Percentiles rank a stretch among this genome's conserved stretches.
These are phyloP conservation scores for Saccharomycopsis synnaedendra DNA, from an alignment of 805 yeast genomes.

Conservation along the genomic window DNA sequence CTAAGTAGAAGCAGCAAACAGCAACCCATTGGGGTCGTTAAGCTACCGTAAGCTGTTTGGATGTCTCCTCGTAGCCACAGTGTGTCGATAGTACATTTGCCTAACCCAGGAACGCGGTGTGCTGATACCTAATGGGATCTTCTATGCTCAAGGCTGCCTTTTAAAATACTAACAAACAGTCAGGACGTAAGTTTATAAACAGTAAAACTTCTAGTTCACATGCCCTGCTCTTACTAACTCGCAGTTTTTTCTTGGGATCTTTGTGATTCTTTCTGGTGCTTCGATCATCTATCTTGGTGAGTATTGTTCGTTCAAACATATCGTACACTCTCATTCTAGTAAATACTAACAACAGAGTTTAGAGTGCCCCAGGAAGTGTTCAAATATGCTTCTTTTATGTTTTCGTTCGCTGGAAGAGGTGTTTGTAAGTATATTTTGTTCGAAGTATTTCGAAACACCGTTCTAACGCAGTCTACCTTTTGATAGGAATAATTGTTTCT, in stretches of 20 bases:
- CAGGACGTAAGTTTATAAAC: too few relatives aligned
- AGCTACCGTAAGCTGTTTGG: too few relatives aligned
- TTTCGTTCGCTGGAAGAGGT: constrained; percentile 52
- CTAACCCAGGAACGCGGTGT: too few relatives aligned
- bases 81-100: too few relatives aligned
- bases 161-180: too few relatives aligned
- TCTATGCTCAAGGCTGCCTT: too few relatives aligned
- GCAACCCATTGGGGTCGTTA: too few relatives aligned
- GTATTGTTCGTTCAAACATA: constrained; percentile 17
- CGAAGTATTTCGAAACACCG: neutral
- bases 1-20: too few relatives aligned
- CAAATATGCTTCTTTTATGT: constrained; percentile 55
- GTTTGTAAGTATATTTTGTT: constrained; percentile 30
- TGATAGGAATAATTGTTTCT: constrained; percentile 37
- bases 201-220: too few relatives aligned
- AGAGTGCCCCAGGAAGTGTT: constrained; percentile 46
- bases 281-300: constrained; percentile 38
- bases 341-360: constrained; percentile 20
- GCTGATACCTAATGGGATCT: too few relatives aligned
- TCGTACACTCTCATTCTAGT: neutral
- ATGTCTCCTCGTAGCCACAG: too few relatives aligned
- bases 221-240: neutral
- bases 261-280: constrained; percentile 42
- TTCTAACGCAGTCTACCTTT: constrained; percentile 31
- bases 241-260: constrained; percentile 47